phyloP scores from a whole-genome alignment of 768 basidiomycete genomes.

The Phylloporus rhodoxanthus region DNA sequence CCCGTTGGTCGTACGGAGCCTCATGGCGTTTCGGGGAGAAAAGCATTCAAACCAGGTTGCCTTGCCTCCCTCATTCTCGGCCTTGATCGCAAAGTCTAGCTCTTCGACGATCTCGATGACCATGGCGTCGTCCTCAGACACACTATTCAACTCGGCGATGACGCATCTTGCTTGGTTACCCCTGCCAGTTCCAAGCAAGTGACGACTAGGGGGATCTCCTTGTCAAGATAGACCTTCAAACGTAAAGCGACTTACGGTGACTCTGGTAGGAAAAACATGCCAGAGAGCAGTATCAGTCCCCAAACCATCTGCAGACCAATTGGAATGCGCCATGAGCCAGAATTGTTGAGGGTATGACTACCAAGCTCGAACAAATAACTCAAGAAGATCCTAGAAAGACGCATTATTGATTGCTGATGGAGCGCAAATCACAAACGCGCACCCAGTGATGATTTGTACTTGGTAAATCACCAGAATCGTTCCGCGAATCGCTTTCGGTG shows the following conservation, averaged over 20 bases:
- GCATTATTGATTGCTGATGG: neutral
- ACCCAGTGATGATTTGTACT: constrained; percentile 71
- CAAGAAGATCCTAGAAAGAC: constrained; percentile 52
- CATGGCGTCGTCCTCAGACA: constrained; percentile 51
- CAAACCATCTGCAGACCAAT: constrained; percentile 71
- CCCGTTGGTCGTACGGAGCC: constrained; percentile 72
- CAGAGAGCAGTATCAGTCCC: constrained; percentile 60
- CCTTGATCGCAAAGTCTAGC: constrained; percentile 56
- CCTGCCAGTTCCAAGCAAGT: constrained; percentile 56
- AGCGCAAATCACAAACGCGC: constrained; percentile 8
- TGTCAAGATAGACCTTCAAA: neutral
- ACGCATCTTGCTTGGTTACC: constrained; percentile 52
- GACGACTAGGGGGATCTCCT: constrained; percentile 44
- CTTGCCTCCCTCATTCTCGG: constrained; percentile 76
- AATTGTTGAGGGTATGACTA: constrained; percentile 47
- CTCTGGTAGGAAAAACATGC: constrained; percentile 73
- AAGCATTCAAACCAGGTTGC: constrained; percentile 78
- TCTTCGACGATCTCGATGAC: constrained; percentile 60
- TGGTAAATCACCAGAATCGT: constrained; percentile 71
- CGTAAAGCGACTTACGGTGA: constrained; percentile 50
- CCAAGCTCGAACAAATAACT: constrained; percentile 68
- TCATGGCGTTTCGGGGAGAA: constrained; percentile 58
- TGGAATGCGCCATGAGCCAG: constrained; percentile 69
- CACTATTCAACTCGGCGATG: constrained; percentile 61
- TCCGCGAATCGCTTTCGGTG: constrained; percentile 70